Evolutionary conservation across 768 basidiomycete genomes (phyloP).

Genomic region (Pleurotus giganteus): DNA sequence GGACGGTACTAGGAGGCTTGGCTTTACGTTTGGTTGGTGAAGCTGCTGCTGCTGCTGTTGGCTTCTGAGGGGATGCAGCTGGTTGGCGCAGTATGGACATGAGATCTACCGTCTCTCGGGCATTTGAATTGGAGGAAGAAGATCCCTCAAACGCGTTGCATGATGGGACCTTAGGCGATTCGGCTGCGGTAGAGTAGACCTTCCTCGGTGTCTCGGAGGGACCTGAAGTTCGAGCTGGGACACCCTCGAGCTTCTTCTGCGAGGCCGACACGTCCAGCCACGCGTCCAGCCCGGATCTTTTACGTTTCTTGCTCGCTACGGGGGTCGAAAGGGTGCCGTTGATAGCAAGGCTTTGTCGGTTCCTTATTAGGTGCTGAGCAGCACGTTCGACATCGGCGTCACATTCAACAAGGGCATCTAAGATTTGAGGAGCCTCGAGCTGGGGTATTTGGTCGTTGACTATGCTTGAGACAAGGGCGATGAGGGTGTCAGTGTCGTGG

Average conservation of each 20-base stretch:
- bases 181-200: no score
- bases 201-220: background rate
- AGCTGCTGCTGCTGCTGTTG: background rate
- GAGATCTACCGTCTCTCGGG: slow-evolving; percentile 36
- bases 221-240: background rate
- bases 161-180: background rate
- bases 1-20: slow-evolving; percentile 29
- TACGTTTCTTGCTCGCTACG: slow-evolving; percentile 44
- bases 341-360: slow-evolving; percentile 8
- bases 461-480: slow-evolving; percentile 67
- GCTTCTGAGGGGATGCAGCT: background rate
- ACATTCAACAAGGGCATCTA: slow-evolving; percentile 56
- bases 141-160: background rate
- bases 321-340: slow-evolving; percentile 13
- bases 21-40: slow-evolving; percentile 17
- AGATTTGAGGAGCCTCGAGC: slow-evolving; percentile 29
- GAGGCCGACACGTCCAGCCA: slow-evolving; percentile 48
- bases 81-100: slow-evolving; percentile 58
- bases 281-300: slow-evolving; percentile 43
- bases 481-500: slow-evolving; percentile 63
- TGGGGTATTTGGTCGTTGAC: slow-evolving; percentile 33
- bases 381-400: slow-evolving; percentile 58
- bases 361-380: slow-evolving; percentile 34
- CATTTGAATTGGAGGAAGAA: background rate
- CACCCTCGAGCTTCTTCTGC: slow-evolving; percentile 13